Conservation (phyloP, 345 rosid genomes). For the Acer yangbiense region DNA sequence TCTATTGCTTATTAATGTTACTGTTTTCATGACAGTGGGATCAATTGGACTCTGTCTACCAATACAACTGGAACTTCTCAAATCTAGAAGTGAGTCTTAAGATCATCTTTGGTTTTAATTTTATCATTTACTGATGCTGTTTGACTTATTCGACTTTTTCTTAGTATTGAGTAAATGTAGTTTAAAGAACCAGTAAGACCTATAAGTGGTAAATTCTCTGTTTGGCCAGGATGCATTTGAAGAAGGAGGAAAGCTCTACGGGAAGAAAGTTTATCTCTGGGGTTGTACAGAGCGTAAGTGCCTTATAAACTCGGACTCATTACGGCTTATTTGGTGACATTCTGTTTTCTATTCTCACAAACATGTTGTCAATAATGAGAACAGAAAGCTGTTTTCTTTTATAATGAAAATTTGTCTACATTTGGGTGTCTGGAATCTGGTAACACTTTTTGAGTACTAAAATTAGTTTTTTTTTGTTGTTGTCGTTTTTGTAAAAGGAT, state of each 20-base stretch:
- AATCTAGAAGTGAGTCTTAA: conserved; percentile 79
- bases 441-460: too few relatives aligned
- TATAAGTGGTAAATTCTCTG: conserved; percentile 8
- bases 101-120: conserved; percentile 1
- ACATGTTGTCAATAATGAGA: not conserved
- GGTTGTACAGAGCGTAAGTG: conserved; percentile 94
- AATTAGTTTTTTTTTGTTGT: too few relatives aligned
- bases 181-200: conserved; percentile 1
- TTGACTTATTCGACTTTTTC: not conserved
- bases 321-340: not conserved
- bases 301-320: conserved; percentile 5
- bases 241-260: conserved; percentile 76
- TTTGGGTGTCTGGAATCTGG: not conserved
- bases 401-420: not conserved
- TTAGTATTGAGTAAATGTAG: not conserved
- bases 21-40: conserved; percentile 72
- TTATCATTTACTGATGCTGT: not conserved
- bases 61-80: conserved; percentile 78
- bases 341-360: conserved; percentile 6
- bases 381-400: not conserved
- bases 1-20: conserved; percentile 17
- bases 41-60: conserved; percentile 69
- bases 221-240: conserved; percentile 79
- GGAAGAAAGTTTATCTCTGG: conserved; percentile 78
- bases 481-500: too few relatives aligned